Evolutionary conservation across 768 basidiomycete genomes (phyloP).

Genomic region (Nidula microcarpa): DNA sequence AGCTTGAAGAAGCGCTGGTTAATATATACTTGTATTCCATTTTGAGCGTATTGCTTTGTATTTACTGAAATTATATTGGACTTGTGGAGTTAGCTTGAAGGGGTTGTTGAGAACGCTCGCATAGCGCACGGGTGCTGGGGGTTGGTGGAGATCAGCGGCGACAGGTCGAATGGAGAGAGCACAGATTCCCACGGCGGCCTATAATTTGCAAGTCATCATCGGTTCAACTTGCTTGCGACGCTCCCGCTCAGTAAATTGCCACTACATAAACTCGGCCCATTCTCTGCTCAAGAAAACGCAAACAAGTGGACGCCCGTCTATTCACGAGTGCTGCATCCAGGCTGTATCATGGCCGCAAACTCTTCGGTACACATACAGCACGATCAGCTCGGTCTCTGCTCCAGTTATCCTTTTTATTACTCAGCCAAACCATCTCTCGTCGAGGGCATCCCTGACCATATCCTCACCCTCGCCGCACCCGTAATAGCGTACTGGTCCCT

Average conservation of each 20-base stretch:
- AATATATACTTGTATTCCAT: slow-evolving; percentile 4
- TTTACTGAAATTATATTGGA: neutral
- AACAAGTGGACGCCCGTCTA: neutral
- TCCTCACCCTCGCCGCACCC: slow-evolving; percentile 71
- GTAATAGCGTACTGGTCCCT: slow-evolving; percentile 81
- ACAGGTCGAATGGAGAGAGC: no score
- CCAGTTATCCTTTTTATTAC: slow-evolving; percentile 54
- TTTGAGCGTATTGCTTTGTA: neutral
- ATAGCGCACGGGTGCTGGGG: no score
- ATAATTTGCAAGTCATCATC: no score
- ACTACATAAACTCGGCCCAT: neutral
- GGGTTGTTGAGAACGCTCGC: no score
- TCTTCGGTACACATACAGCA: neutral
- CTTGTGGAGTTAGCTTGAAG: no score
- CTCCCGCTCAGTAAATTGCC: no score
- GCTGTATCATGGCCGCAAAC: slow-evolving; percentile 6
- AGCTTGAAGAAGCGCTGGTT: neutral
- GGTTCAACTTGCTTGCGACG: no score
- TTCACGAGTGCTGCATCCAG: neutral
- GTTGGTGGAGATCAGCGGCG: no score
- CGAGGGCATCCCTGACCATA: slow-evolving; percentile 61
- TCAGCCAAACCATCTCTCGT: slow-evolving; percentile 42
- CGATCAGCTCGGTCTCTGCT: slow-evolving; percentile 30
- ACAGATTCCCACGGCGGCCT: no score
- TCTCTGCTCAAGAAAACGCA: neutral